phyloP scores from a whole-genome alignment of 2,329 filamentous ascomycete species.

The Aspergillus japonicus region DNA sequence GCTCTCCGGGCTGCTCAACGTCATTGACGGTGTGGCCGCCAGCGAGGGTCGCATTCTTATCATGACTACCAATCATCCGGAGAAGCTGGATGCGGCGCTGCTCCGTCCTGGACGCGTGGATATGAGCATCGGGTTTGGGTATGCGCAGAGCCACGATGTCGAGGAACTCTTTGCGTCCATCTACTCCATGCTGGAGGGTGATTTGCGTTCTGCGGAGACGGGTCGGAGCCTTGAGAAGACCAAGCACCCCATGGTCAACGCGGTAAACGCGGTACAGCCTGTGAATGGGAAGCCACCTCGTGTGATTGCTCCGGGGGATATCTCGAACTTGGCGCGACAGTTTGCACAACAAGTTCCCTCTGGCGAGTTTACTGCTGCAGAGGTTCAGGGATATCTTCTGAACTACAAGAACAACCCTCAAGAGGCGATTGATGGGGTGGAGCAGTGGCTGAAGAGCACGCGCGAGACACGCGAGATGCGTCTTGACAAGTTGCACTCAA shows the following conservation, averaged over 20 bases:
- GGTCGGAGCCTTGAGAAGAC: not conserved
- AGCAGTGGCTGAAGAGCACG: slow-evolving; percentile 32
- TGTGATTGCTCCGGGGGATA: not conserved
- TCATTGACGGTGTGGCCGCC: slow-evolving; percentile 68
- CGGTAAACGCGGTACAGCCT: not conserved
- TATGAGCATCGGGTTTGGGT: slow-evolving; percentile 59
- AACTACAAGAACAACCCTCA: slow-evolving; percentile 35
- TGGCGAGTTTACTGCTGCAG: slow-evolving; percentile 39
- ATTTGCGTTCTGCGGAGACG: slow-evolving; percentile 17
- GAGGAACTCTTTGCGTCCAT: slow-evolving; percentile 43
- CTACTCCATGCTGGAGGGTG: slow-evolving; percentile 34
- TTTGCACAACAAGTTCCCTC: slow-evolving; percentile 35
- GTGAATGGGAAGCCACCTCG: not conserved
- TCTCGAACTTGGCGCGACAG: slow-evolving; percentile 26
- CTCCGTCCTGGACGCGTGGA: slow-evolving; percentile 68
- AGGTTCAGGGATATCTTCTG: slow-evolving; percentile 44
- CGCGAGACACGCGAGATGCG: slow-evolving; percentile 25
- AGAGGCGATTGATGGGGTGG: slow-evolving; percentile 30
- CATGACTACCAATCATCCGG: slow-evolving; percentile 70
- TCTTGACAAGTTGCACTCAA: not conserved
- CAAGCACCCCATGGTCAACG: not conserved
- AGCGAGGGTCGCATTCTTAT: slow-evolving; percentile 69
- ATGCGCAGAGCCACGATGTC: slow-evolving; percentile 36
- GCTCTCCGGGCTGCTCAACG: slow-evolving; percentile 67
- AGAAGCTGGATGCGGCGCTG: slow-evolving; percentile 64